Evolutionary conservation across 805 yeast genomes (phyloP).

Genomic region (Saturnispora saitoi): DNA sequence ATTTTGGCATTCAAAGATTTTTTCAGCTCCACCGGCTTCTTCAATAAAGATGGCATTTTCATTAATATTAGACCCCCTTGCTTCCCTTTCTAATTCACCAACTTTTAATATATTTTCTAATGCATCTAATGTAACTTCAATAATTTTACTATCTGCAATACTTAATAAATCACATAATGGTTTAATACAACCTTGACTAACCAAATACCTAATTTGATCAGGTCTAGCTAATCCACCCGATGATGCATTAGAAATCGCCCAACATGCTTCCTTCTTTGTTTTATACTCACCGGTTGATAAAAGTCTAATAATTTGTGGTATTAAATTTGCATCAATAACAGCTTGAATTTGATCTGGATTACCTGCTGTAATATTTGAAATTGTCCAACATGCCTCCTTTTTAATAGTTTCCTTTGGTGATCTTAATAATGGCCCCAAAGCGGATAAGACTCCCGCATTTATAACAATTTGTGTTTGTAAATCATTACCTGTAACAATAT

Average conservation of each 20-base stretch:
- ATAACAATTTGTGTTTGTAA: conserved; percentile 91
- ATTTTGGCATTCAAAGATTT: conserved; percentile 85
- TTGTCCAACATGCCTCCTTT: conserved; percentile 98
- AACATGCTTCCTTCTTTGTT: conserved; percentile 97
- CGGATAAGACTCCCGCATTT: conserved; percentile 85
- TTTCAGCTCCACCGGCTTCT: conserved; percentile 98
- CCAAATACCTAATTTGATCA: conserved; percentile 88
- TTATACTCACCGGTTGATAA: conserved; percentile 80
- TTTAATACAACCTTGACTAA: conserved; percentile 91
- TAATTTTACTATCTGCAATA: conserved; percentile 82
- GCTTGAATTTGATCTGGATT: conserved; percentile 93
- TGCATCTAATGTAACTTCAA: conserved; percentile 93
- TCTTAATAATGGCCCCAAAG: conserved; percentile 67
- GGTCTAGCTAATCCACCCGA: conserved; percentile 91
- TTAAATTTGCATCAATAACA: conserved; percentile 86
- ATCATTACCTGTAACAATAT: conserved; percentile 96
- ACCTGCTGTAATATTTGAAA: conserved; percentile 97
- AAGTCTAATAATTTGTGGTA: conserved; percentile 82
- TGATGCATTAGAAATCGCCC: conserved; percentile 98
- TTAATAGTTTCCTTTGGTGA: conserved; percentile 87
- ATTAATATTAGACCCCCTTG: conserved; percentile 58
- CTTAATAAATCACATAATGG: conserved; percentile 89
- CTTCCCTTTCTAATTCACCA: conserved; percentile 88
- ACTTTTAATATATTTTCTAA: conserved; percentile 87
- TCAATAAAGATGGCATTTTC: conserved; percentile 88